A percentile compares a stretch with the other conserved stretches of the same genome.
These are phyloP conservation scores for Gynochthodes officinalis DNA, from an alignment of 257 asterid genomes.

Conservation along the genomic window DNA sequence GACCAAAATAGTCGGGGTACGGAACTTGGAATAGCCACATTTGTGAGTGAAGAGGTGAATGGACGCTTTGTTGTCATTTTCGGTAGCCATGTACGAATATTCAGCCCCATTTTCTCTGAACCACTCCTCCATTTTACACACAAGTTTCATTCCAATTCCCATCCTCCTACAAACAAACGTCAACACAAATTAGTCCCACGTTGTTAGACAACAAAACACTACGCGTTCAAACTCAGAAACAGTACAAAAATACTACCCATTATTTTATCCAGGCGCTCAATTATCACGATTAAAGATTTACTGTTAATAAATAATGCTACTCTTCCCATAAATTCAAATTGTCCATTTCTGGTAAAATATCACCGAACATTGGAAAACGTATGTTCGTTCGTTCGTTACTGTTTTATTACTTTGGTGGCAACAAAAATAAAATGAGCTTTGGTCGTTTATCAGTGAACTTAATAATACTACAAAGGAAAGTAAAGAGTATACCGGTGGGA, in stretches of 20 bases:
- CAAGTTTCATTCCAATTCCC: conserved; percentile 77
- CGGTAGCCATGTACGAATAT: conserved; percentile 84
- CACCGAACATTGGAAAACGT: conserved; percentile 9
- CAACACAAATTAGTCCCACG: not conserved
- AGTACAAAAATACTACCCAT: not conserved
- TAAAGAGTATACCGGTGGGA: conserved; percentile 50
- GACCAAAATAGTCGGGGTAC: conserved; percentile 72
- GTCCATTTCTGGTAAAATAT: conserved; percentile 26
- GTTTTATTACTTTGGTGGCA: conserved; percentile 3
- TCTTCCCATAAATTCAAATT: not conserved
- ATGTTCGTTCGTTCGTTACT: not conserved
- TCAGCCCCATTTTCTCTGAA: conserved; percentile 70
- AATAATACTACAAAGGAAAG: not conserved
- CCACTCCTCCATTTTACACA: conserved; percentile 64
- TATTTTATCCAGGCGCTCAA: not conserved
- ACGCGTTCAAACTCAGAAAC: not conserved
- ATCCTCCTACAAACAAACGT: conserved; percentile 50
- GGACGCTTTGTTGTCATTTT: conserved; percentile 82
- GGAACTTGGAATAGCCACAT: conserved; percentile 77
- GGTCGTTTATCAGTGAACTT: too few relatives aligned
- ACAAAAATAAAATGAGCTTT: too few relatives aligned
- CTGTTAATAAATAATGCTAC: not conserved
- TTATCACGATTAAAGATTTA: not conserved
- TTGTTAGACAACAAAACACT: not conserved
- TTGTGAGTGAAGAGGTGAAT: conserved; percentile 63